A percentile compares a stretch with the other conserved stretches of the same genome.
Conservation (phyloP, 345 rosid genomes). For the Moricandia arvensis region DNA sequence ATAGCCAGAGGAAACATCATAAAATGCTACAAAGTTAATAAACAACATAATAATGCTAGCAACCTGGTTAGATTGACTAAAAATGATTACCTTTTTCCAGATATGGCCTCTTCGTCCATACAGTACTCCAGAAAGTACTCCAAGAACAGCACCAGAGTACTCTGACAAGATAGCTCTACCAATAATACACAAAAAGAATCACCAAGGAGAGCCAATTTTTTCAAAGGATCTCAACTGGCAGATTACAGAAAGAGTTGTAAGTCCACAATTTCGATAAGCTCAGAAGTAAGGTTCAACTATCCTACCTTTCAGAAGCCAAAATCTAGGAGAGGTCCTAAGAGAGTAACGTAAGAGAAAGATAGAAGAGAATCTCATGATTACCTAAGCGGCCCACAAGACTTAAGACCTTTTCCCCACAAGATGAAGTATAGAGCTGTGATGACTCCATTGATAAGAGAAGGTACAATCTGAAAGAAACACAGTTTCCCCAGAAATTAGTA, state of each 20-base stretch:
- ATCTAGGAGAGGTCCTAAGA: too few species aligned
- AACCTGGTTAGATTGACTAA: not conserved
- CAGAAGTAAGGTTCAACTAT: too few species aligned
- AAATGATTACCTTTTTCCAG: constrained; percentile 77
- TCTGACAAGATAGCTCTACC: constrained; percentile 83
- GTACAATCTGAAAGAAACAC: constrained; percentile 66
- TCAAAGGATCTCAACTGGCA: not conserved
- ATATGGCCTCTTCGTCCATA: constrained; percentile 71
- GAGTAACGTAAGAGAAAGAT: not conserved
- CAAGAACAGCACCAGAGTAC: constrained; percentile 98
- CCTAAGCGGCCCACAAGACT: constrained; percentile 92
- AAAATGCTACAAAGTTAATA: not conserved
- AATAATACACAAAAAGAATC: constrained; percentile 11
- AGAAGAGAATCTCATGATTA: constrained; percentile 24
- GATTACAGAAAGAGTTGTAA: too few species aligned
- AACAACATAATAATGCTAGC: not conserved
- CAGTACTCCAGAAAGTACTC: constrained; percentile 85
- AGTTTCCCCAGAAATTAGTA: not conserved
- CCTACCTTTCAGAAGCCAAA: not conserved
- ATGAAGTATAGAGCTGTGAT: constrained; percentile 90
- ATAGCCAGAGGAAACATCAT: not conserved
- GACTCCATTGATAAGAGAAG: constrained; percentile 86
- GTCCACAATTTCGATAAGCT: too few species aligned
- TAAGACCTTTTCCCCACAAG: constrained; percentile 92
- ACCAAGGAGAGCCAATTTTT: not conserved